Percentiles rank a stretch among this genome's conserved stretches.
Evolutionary conservation across 352 stramenopile genomes (phyloP).

Genomic region (Globisporangium spinosum): DNA sequence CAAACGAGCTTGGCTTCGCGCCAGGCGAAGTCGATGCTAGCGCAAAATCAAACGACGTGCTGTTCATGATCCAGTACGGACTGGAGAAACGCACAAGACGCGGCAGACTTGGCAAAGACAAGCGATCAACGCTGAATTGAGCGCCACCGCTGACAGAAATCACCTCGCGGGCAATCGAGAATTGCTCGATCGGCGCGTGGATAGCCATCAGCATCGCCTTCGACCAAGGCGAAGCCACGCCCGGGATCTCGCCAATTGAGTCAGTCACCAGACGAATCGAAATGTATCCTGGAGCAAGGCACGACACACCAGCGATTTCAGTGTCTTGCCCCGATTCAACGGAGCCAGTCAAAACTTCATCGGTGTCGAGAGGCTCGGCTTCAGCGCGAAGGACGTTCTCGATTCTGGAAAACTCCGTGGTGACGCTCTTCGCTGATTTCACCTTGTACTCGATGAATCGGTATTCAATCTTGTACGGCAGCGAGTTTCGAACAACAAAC

Average conservation of each 20-base stretch:
- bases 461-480: slow-evolving; percentile 84
- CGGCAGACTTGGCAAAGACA: slow-evolving; percentile 61
- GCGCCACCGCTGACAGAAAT: slow-evolving; percentile 49
- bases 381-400: slow-evolving; percentile 48
- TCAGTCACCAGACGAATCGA: slow-evolving; percentile 53
- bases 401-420: slow-evolving; percentile 54
- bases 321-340: slow-evolving; percentile 70
- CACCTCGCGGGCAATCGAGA: slow-evolving; percentile 60
- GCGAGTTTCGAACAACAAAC: slow-evolving; percentile 85
- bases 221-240: slow-evolving; percentile 54
- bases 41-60: slow-evolving; percentile 65
- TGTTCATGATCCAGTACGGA: slow-evolving; percentile 86
- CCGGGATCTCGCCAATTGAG: slow-evolving; percentile 19
- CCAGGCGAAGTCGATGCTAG: slow-evolving; percentile 54
- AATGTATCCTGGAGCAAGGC: slow-evolving; percentile 67
- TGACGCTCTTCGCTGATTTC: slow-evolving; percentile 45
- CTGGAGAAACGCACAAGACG: slow-evolving; percentile 79
- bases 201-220: slow-evolving; percentile 86
- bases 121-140: slow-evolving; percentile 68
- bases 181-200: slow-evolving; percentile 64
- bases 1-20: slow-evolving; percentile 44
- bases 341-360: slow-evolving; percentile 41
- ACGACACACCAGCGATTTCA: slow-evolving; percentile 74
- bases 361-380: slow-evolving; percentile 22
- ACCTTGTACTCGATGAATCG: slow-evolving; percentile 82